Base-by-base conservation (phyloP, 75 land plant species). In the Cryptomeria japonica region DNA sequence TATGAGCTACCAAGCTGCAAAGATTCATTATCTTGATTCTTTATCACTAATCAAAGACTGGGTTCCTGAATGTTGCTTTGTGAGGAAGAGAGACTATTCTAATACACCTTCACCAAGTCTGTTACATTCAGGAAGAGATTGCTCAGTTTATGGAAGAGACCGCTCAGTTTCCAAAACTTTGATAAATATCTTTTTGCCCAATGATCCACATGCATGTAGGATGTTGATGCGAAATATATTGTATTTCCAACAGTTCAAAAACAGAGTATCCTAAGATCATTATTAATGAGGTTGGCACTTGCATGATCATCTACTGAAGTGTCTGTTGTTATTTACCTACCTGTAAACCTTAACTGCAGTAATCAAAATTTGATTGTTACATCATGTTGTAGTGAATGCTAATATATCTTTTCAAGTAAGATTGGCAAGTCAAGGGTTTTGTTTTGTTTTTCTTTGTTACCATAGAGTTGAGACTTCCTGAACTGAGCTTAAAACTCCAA, bases 361-460 rank as follows among this genome's bases (percentile, higher is more conserved):
- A 9, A 47, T 44, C 32, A 0, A 80, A 80, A 44, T 25, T 80
- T 80, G 19, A 28, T 25, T 44, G 3, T 80, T 28, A 44, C 44
- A 28, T 44, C 31, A 11, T 39, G 80, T 78, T 38, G 80, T 18
- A 78, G 25, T 78, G 36, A 41, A 38, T 78, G 19, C 31, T 80
- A 16, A 39, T 80, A 28, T 80, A 44, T 9, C 32, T 44, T 44
- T 25, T 44, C 31, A 44, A 28, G 25, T 5, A 44, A 80, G 31
- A 34, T 44, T 80, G 83, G 47, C 84, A 19, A 42, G 47, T 80
- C 47, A 44, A 80, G n/a, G 44, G 41, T 10, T 11, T 80, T 9
- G n/a, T 4, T 80, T 44, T 80, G 32, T 28, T 80, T 80, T 80
- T 10, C n/a, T 80, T 80, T 80, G 84, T 80, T 22, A 25, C 84